A percentile compares a stretch with the other conserved stretches of the same genome.
phyloP scores from a whole-genome alignment of 1,284 basidiomycete genomes.

The Naganishia sp. region DNA sequence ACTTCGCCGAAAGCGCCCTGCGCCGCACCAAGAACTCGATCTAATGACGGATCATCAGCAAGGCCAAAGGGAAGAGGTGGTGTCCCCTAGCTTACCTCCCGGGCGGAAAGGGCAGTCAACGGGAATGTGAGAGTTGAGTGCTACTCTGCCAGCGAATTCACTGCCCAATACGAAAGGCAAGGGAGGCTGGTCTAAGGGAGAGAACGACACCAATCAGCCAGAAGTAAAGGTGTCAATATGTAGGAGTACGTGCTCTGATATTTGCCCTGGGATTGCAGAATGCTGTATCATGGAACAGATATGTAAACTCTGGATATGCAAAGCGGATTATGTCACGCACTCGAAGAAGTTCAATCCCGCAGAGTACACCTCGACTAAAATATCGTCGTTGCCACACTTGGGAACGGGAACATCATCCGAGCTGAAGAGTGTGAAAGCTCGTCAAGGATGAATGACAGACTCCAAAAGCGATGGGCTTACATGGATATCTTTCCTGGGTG shows the following conservation, averaged over 20 bases:
- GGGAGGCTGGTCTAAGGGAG: conserved; percentile 46
- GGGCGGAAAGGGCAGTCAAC: conserved; percentile 73
- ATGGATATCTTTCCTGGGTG: conserved; percentile 72
- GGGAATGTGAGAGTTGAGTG: conserved; percentile 74
- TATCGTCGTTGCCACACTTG: conserved; percentile 61
- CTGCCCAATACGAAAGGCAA: conserved; percentile 79
- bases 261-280: conserved; percentile 82
- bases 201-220: background rate
- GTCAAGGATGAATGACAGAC: too few relatives aligned
- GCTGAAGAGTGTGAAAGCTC: conserved; percentile 33
- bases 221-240: background rate
- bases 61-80: background rate
- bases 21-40: conserved; percentile 84
- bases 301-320: conserved; percentile 2
- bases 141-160: conserved; percentile 82
- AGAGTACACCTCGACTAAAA: conserved; percentile 76
- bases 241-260: conserved; percentile 63
- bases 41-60: conserved; percentile 45
- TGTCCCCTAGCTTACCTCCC: conserved; percentile 56
- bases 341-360: conserved; percentile 51
- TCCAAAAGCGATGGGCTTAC: conserved; percentile 38
- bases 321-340: conserved; percentile 35
- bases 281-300: conserved; percentile 48
- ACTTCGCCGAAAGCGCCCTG: conserved; percentile 77
- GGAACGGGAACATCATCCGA: conserved; percentile 64